Evolutionary conservation across 768 basidiomycete genomes (phyloP).

Genomic region (Suillus americanus): DNA sequence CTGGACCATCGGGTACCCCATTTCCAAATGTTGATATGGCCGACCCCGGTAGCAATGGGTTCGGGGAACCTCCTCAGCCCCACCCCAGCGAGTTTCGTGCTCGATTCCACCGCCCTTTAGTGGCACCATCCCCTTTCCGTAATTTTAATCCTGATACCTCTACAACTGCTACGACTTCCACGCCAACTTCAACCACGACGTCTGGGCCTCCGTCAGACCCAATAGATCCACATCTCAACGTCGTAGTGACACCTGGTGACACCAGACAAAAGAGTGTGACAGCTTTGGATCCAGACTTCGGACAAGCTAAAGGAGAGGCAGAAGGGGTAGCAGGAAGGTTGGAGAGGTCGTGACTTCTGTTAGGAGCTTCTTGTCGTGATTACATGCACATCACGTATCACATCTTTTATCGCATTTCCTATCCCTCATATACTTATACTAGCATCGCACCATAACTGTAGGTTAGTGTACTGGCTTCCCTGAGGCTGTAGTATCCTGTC

Average conservation of each 20-base stretch:
- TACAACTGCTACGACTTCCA: conserved; percentile 31
- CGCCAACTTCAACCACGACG: conserved; percentile 34
- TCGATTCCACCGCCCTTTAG: conserved; percentile 61
- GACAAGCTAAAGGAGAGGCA: conserved; percentile 19
- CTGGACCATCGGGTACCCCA: conserved; percentile 27
- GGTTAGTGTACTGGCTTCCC: background rate
- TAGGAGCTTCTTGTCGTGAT: background rate
- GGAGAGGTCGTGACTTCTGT: conserved; percentile 14
- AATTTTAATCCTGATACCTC: conserved; percentile 29
- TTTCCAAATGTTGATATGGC: conserved; percentile 33
- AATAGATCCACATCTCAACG: conserved; percentile 32
- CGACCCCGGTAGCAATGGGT: conserved; percentile 29
- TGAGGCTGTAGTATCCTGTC: background rate
- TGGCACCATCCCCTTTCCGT: conserved; percentile 61
- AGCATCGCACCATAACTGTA: conserved; percentile 4
- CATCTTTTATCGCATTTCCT: background rate
- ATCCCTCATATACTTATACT: background rate
- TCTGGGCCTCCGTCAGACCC: conserved; percentile 33
- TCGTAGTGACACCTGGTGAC: conserved; percentile 26
- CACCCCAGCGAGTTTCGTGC: conserved; percentile 58
- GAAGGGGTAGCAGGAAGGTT: conserved; percentile 24
- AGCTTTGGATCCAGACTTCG: conserved; percentile 24
- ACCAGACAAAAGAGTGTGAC: conserved; percentile 21
- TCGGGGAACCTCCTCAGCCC: conserved; percentile 30
- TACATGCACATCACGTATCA: background rate